Base-by-base conservation (phyloP, 2,329 filamentous ascomycete species). In the Fusarium sulawesiense region DNA sequence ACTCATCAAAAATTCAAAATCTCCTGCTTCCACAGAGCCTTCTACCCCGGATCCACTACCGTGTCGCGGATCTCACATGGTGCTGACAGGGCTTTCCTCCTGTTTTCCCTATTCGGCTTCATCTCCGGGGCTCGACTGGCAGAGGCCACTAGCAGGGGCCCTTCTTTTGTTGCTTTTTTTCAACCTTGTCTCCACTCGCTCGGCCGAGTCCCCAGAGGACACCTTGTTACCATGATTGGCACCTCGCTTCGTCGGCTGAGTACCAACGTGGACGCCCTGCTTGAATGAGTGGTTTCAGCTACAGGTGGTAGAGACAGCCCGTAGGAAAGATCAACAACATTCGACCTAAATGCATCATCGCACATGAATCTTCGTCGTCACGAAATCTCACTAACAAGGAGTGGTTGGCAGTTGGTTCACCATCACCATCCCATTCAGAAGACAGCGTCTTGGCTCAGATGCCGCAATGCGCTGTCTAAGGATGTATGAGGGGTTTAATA, bases 41-140 rank as follows among this genome's bases (percentile, higher is more conserved):
- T 75, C 63, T 75, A 75, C 73, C 73, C 73, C 73, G 56, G 73
- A 75, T 75, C 73, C 73, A 75, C 73, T 64, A 58, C 53, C 61
- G 50, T 64, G 63, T 74, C 67, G 66, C 61, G 70, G 72, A 75
- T 75, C 73, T 74, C 40, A 62, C 68, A 72, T 67, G 68, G 68
- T 68, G 54, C 60, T 32, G 16, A n/a, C 40, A 59, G 40, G 71
- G 60, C 61, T 55, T 48, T 47, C 20, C 32, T 60, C 61, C 58
- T 58, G 60, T 59, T 69, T 73, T 72, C 73, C 73, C 62, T 54
- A 67, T 75, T 57, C 60, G 64, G 73, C 73, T 75, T 75, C 73
- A 75, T 75, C 73, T 75, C 73, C 73, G 73, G 49, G 60, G 47
- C 62, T 64, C 30, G 55, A 50, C 56, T 42, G 34, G 20, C 23